phyloP scores from a whole-genome alignment of 2,329 filamentous ascomycete species.

The Zymoseptoria brevis region DNA sequence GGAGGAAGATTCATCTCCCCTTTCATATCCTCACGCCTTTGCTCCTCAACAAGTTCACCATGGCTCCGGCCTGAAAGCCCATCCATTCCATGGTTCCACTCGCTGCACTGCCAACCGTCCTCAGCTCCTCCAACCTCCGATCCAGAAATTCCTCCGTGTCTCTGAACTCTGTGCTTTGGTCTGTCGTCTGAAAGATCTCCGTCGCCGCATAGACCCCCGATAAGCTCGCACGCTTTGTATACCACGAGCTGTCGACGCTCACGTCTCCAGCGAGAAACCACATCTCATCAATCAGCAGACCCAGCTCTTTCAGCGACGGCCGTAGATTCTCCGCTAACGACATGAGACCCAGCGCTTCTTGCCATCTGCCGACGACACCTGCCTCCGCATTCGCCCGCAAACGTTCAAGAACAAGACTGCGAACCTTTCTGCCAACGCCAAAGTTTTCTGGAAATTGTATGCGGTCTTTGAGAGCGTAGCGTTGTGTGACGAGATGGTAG shows the following conservation, averaged over 20 bases:
- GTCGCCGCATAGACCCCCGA: constrained; percentile 60
- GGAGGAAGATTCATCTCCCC: too few relatives aligned
- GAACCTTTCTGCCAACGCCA: constrained; percentile 57
- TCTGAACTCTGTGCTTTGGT: constrained; percentile 61
- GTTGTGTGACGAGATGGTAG: constrained; percentile 64
- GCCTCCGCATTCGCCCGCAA: constrained; percentile 61
- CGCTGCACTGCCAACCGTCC: constrained; percentile 54
- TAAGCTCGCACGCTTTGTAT: constrained; percentile 60
- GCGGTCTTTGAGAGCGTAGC: constrained; percentile 48
- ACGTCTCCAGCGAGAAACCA: constrained; percentile 77
- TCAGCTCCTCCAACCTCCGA: constrained; percentile 63
- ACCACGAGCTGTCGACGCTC: constrained; percentile 81
- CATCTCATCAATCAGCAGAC: constrained; percentile 81
- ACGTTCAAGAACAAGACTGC: constrained; percentile 65
- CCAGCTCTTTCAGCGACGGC: constrained; percentile 68
- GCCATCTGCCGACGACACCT: constrained; percentile 65
- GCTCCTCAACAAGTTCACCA: constrained; percentile 76
- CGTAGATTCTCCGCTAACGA: constrained; percentile 73
- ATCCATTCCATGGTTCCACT: constrained; percentile 65
- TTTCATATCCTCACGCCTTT: constrained; percentile 78
- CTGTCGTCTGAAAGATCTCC: constrained; percentile 92
- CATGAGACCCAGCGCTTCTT: constrained; percentile 88
- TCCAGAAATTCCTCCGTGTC: constrained; percentile 77
- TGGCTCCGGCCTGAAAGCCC: constrained; percentile 70
- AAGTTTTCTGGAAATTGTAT: constrained; percentile 37